Evolutionary conservation across 257 asterid species (phyloP).

Genomic region (Leonotis leonurus): DNA sequence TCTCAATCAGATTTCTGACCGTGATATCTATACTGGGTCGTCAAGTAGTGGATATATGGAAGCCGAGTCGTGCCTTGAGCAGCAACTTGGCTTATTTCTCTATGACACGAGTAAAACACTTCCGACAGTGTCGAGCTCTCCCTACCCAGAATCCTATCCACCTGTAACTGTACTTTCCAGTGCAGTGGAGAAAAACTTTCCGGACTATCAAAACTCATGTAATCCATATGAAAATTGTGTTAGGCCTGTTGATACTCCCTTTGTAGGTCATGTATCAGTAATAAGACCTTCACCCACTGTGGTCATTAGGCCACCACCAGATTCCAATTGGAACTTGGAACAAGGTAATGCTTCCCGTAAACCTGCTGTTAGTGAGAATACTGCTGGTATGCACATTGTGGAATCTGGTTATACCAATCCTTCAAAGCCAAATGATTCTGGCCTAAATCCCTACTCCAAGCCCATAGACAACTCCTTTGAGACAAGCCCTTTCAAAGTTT

Average conservation of each 20-base stretch:
- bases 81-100: constrained; percentile 33
- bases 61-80: constrained; percentile 32
- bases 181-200: constrained; percentile 23
- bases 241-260: constrained; percentile 27
- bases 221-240: constrained; percentile 29
- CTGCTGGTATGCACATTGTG: constrained; percentile 21
- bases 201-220: constrained; percentile 23
- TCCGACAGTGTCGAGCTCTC: constrained; percentile 19
- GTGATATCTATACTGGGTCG: constrained; percentile 26
- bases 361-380: constrained; percentile 19
- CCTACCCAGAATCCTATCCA: constrained; percentile 31
- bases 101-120: constrained; percentile 25
- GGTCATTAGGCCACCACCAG: constrained; percentile 71
- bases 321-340: constrained; percentile 15
- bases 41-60: constrained; percentile 26
- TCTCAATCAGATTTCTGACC: constrained; percentile 28
- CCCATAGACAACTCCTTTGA: constrained; percentile 25
- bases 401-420: constrained; percentile 24
- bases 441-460: constrained; percentile 22
- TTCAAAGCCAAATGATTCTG: constrained; percentile 31
- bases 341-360: constrained; percentile 26
- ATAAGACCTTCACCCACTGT: constrained; percentile 51
- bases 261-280: constrained; percentile 32
- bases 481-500: constrained; percentile 24
- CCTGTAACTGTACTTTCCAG: constrained; percentile 14